Percentiles rank a stretch among this genome's conserved stretches.
Evolutionary conservation across 2,329 filamentous ascomycete species (phyloP).

Genomic region (Colletotrichum melonis): DNA sequence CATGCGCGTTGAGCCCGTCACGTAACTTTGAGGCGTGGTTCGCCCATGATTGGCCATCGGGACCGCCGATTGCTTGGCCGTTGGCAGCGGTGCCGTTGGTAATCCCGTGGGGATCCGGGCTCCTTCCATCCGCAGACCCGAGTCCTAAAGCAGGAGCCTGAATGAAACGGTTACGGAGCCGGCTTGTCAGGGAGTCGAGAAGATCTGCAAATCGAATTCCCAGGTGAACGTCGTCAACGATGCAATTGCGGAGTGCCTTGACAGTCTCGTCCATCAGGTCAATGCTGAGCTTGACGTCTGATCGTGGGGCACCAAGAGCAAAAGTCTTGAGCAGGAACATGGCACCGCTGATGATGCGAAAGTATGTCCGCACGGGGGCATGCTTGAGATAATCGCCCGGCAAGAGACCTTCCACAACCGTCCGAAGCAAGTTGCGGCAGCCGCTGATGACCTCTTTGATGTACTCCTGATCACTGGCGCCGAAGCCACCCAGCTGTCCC

Average conservation of each 20-base stretch:
- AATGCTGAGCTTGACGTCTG: conserved; percentile 81
- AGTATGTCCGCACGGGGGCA: conserved; percentile 85
- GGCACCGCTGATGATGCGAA: conserved; percentile 85
- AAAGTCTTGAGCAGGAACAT: conserved; percentile 90
- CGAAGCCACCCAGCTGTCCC: conserved; percentile 72
- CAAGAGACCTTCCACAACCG: conserved; percentile 80
- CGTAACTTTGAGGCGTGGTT: conserved; percentile 52
- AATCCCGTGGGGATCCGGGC: conserved; percentile 47
- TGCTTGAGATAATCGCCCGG: conserved; percentile 83
- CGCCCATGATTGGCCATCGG: conserved; percentile 38
- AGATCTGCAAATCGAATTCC: conserved; percentile 87
- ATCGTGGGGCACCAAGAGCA: conserved; percentile 81
- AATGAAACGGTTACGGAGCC: conserved; percentile 80
- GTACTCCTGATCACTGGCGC: conserved; percentile 76
- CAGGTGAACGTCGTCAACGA: conserved; percentile 87
- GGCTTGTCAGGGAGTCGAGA: conserved; percentile 80
- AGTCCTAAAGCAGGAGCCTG: conserved; percentile 65
- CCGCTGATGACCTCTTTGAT: conserved; percentile 82
- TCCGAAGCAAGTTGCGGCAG: conserved; percentile 79
- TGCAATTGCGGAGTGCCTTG: conserved; percentile 78
- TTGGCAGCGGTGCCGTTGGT: conserved; percentile 36
- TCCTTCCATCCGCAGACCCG: conserved; percentile 53
- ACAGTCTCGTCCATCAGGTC: conserved; percentile 81
- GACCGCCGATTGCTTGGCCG: conserved; percentile 18
- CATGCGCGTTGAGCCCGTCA: conserved; percentile 52